Base-by-base conservation (phyloP, 805 yeast species). In the Danielozyma ontarioensis region DNA sequence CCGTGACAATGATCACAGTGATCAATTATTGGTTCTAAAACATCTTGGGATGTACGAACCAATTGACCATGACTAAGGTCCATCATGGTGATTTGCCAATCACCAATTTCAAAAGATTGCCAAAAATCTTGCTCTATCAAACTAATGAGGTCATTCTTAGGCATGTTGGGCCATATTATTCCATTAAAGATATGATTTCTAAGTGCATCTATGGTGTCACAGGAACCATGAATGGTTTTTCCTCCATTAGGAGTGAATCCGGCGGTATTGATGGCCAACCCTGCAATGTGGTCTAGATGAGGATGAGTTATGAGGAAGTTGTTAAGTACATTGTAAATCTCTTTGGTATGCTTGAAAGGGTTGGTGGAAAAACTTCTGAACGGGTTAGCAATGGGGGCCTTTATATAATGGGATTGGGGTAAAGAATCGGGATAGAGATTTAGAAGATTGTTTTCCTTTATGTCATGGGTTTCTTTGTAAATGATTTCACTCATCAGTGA, bases 251-350 rank as follows among this genome's bases (percentile, higher is more conserved):
- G 24, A 11, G 31, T 18, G 42, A 74, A 68, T 12, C 70, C 66
- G 0, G 95, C 85, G 3, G 89, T 75, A 50, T 87, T 87, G 33
- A 88, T 58, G 0, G 80, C 75, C 30, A 88, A 50, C 0, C 82
- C 84, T 7, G 72, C 52, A 11, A 86, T 66, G 53, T 88, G 97
- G 54, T 88, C 97, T 32, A 88, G 51, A 56, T 88, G 97, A 0
- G 90, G 76, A 55, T 88, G 97, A 1, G 96, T 76, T 17, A 88
- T 70, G 30, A 80, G 60, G 41, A 70, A 76, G 21, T 61, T 61
- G 5, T 59, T 50, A 2, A 79, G 50, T 5, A 54, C 41, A 4
- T 57, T 55, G 19, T 67, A 53, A 4, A 78, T 25, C 19, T 41
- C 32, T 29, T 46, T 44, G 3, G 72, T 50, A 15, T 51, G 33